Evolutionary conservation across 192 early-diverging fungal species (phyloP).

Genomic region (Backusella psychrophila): DNA sequence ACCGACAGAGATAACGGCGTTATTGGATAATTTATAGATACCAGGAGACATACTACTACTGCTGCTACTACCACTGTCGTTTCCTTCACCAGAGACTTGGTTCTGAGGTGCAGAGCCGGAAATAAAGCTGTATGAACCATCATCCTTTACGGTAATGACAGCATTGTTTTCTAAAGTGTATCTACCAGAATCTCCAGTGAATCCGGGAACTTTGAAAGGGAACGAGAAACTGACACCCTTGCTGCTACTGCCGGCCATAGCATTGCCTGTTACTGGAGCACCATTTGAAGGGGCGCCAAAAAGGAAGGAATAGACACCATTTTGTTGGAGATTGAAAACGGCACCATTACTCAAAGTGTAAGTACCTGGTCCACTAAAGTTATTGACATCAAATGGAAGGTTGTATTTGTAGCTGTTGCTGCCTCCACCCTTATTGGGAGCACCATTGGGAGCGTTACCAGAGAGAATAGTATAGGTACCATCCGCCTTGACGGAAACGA

Average conservation of each 20-base stretch:
- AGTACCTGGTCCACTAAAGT: not conserved
- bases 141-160: not conserved
- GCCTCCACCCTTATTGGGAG: not conserved
- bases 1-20: not conserved
- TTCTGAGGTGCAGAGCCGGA: not conserved
- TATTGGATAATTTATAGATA: not conserved
- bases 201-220: too few relatives aligned
- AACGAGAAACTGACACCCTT: too few relatives aligned
- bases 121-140: not conserved
- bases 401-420: not conserved
- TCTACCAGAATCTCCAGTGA: too few relatives aligned
- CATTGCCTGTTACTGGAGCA: not conserved
- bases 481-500: not conserved
- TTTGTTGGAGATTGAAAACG: not conserved
- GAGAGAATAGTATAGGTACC: not conserved
- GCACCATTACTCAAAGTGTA: not conserved
- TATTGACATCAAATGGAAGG: not conserved
- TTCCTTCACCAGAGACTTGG: too few relatives aligned
- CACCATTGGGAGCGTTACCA: not conserved
- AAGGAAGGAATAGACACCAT: not conserved
- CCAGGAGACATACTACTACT: not conserved
- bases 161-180: not conserved
- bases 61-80: too few relatives aligned
- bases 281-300: not conserved
- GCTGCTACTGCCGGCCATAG: not conserved